Evolutionary conservation across 2,329 filamentous ascomycete species (phyloP).

Genomic region (Sodiomyces alkalinus): DNA sequence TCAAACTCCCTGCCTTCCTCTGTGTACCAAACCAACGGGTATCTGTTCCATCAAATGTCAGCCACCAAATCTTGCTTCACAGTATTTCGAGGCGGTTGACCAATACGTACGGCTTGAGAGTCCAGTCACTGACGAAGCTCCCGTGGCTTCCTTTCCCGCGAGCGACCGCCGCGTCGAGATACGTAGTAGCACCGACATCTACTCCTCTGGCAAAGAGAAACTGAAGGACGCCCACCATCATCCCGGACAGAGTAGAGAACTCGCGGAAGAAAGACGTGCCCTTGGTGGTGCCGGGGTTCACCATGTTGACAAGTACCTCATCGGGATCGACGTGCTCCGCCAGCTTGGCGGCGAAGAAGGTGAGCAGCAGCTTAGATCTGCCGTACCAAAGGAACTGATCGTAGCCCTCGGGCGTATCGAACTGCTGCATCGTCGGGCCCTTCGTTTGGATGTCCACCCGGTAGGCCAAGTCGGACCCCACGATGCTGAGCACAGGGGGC

Average conservation of each 20-base stretch:
- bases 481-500: conserved; percentile 12
- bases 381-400: conserved; percentile 7
- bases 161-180: conserved; percentile 9
- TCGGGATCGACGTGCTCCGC: conserved; percentile 5
- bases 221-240: conserved; percentile 1
- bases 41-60: no score
- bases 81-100: no score
- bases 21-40: conserved; percentile 16
- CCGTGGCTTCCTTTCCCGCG: conserved; percentile 11
- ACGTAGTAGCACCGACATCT: conserved; percentile 8
- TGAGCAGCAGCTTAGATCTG: conserved; percentile 10
- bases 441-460: conserved; percentile 8
- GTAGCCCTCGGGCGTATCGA: conserved; percentile 9
- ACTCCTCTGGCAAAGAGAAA: conserved; percentile 5
- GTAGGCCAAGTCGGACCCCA: conserved; percentile 12
- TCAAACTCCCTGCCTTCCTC: conserved; percentile 17
- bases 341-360: conserved; percentile 7
- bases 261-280: conserved; percentile 8
- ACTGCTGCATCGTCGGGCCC: conserved; percentile 9
- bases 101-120: no score
- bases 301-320: conserved; percentile 11
- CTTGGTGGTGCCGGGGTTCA: conserved; percentile 9
- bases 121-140: no score
- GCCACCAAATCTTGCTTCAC: no score
- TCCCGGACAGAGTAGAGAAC: background rate